phyloP scores from a whole-genome alignment of 257 asterid genomes.

The Lithospermum erythrorhizon region DNA sequence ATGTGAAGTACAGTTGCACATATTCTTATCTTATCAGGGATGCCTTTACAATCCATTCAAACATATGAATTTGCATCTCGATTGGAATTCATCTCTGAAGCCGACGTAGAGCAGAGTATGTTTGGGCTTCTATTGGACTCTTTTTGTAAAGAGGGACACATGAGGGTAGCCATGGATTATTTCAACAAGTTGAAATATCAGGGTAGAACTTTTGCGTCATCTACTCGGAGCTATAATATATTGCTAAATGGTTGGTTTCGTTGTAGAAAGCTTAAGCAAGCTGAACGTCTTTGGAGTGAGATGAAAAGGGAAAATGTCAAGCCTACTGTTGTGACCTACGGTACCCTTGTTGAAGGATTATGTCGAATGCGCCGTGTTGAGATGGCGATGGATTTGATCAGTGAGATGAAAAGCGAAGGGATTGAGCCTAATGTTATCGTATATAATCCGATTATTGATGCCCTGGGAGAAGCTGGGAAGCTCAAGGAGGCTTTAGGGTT shows the following conservation, averaged over 20 bases:
- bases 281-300: conserved; percentile 49
- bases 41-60: conserved; percentile 48
- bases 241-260: conserved; percentile 74
- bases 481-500: conserved; percentile 67
- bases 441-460: conserved; percentile 68
- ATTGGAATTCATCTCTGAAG: conserved; percentile 29
- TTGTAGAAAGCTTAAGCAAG: conserved; percentile 44
- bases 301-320: conserved; percentile 48
- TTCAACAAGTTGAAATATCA: conserved; percentile 28
- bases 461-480: conserved; percentile 77
- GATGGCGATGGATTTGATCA: conserved; percentile 46
- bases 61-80: conserved; percentile 46
- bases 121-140: conserved; percentile 65
- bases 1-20: not conserved
- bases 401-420: conserved; percentile 53
- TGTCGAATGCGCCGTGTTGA: conserved; percentile 53
- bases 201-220: conserved; percentile 45
- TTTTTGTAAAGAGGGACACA: conserved; percentile 71
- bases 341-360: conserved; percentile 73
- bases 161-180: conserved; percentile 53
- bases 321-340: conserved; percentile 66
- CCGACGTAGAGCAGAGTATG: conserved; percentile 26
- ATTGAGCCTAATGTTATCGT: conserved; percentile 57
- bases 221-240: conserved; percentile 50
- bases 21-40: conserved; percentile 28